Evolutionary conservation across 73 alveolate genomes (phyloP).

Genomic region (Paramecium tetraurelia): DNA sequence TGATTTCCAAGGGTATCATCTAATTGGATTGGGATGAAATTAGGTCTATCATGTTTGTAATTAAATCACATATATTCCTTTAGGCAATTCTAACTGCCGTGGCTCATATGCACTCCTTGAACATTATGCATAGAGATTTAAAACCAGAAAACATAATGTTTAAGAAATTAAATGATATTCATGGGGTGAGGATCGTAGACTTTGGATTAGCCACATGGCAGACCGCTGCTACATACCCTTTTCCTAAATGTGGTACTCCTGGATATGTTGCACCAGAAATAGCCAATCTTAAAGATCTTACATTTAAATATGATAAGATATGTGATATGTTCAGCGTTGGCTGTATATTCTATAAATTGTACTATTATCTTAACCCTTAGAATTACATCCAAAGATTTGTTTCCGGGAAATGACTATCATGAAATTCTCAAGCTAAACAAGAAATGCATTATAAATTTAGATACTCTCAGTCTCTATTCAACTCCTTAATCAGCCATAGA

Average conservation of each 20-base stretch:
- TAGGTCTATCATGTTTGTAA: not conserved
- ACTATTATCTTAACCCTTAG: not conserved
- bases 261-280: slow-evolving; percentile 85
- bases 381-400: slow-evolving; percentile 22
- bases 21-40: slow-evolving; percentile 22
- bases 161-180: not conserved
- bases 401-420: slow-evolving; percentile 37
- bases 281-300: slow-evolving; percentile 53
- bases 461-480: not conserved
- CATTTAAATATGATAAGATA: slow-evolving; percentile 27
- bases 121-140: slow-evolving; percentile 94
- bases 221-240: slow-evolving; percentile 26
- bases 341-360: slow-evolving; percentile 55
- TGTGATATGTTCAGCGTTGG: slow-evolving; percentile 61
- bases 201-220: slow-evolving; percentile 64
- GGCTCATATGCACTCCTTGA: slow-evolving; percentile 76
- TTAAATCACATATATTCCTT: not conserved
- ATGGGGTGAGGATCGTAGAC: slow-evolving; percentile 46
- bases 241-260: slow-evolving; percentile 74
- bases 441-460: not conserved
- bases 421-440: slow-evolving; percentile 15
- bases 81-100: slow-evolving; percentile 72
- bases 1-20: not conserved
- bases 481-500: slow-evolving; percentile 56
- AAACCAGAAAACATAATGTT: slow-evolving; percentile 94